Base-by-base conservation (phyloP, 2,329 filamentous ascomycete species). In the Aspergillus versicolor region DNA sequence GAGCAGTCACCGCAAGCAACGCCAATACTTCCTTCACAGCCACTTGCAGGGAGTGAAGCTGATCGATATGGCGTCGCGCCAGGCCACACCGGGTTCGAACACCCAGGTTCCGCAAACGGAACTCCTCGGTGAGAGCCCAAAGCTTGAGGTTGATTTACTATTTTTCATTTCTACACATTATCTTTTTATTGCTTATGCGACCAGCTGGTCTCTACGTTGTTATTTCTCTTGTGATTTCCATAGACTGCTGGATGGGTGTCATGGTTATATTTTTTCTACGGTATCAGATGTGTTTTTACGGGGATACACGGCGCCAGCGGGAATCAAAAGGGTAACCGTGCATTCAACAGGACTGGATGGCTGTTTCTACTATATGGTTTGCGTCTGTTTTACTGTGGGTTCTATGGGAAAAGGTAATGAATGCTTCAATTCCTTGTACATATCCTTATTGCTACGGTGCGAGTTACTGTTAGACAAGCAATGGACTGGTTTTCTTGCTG, bases 21-120 rank as follows among this genome's bases (percentile, higher is more conserved):
- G 22, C 68, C 72, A 12, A 69, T 74, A 42, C 64, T 74, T 45
- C 71, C 71, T 32, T 74, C 71, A 38, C 71, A 74, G 53, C 62
- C 64, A 13, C 68, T 73, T 57, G 64, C 57, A 54, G 51, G 62
- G 17, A 67, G 64, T 30, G 70, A 73, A 54, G 63, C 64, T 45
- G 70, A 72, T 61, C 70, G 70, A 57, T 73, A 67, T 62, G 65
- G 67, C 57, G 55, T 67, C 34, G 59, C 62, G 43, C 59, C 68
- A 46, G 67, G 64, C 40, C 63, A 67, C 45, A 42, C 63, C 27
- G 59, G 62, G 47, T 72, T 67, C 61, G 69, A 73, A 38, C 68
- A 66, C 48, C 62, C 70, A 38, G 68, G 62, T 42, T 72, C 71
- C 52, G 52, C 65, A 37, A 68, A 68, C 63, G 71, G 69, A 37